A percentile compares a stretch with the other conserved stretches of the same genome.
These are phyloP conservation scores for Bolboschoenus planiculmis DNA, from an alignment of 176 grass and related monocot genomes.

Conservation along the genomic window DNA sequence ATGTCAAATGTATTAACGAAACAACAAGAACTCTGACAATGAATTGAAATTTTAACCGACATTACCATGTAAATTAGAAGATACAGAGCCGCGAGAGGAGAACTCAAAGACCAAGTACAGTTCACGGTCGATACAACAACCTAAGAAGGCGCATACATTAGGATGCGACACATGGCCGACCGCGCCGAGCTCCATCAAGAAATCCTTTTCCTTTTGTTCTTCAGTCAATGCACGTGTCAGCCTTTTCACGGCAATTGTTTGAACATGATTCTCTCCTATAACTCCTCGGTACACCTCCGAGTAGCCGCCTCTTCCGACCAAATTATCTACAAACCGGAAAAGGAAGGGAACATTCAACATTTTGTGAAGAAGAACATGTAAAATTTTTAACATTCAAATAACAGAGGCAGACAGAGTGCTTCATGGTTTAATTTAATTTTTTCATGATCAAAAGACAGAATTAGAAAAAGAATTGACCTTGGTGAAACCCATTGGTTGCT, in stretches of 20 bases:
- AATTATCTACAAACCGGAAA: slow-evolving; percentile 35
- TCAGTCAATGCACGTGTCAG: slow-evolving; percentile 43
- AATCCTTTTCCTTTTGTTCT: slow-evolving; percentile 83
- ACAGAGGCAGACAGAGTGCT: not conserved
- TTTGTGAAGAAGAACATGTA: not conserved
- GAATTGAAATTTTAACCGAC: not conserved
- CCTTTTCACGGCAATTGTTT: slow-evolving; percentile 71
- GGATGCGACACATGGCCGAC: slow-evolving; percentile 71
- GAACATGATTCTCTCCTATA: slow-evolving; percentile 31
- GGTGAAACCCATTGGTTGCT: slow-evolving; percentile 50
- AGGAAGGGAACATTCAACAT: not conserved
- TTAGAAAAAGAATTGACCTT: slow-evolving; percentile 7
- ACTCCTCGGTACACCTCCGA: slow-evolving; percentile 89
- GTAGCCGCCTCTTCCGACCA: slow-evolving; percentile 79
- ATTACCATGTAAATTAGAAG: slow-evolving; percentile 65
- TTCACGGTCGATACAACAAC: slow-evolving; percentile 80
- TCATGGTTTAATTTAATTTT: not conserved
- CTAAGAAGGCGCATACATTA: slow-evolving; percentile 67
- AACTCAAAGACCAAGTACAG: slow-evolving; percentile 78
- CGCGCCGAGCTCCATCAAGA: slow-evolving; percentile 75
- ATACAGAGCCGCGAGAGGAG: slow-evolving; percentile 73
- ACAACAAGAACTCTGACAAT: not conserved
- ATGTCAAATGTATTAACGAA: not conserved
- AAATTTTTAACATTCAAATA: not conserved
- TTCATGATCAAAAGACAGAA: not conserved